Evolutionary conservation across 257 asterid genomes (phyloP).

Genomic region (Ajuga chamaepitys): DNA sequence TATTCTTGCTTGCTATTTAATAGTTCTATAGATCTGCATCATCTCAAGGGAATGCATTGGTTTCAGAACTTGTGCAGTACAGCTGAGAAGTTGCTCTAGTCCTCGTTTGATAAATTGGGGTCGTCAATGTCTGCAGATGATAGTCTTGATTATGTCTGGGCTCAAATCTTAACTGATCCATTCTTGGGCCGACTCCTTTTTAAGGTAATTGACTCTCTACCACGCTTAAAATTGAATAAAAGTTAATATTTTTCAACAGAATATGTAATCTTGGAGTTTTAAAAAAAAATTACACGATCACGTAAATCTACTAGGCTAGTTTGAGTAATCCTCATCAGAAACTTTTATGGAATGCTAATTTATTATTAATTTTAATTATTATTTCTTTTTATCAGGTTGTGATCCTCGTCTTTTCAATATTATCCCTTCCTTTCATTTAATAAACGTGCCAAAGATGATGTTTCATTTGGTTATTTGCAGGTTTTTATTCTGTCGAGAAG

Average conservation of each 20-base stretch:
- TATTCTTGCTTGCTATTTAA: background rate
- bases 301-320: background rate
- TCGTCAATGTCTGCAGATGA: slow-evolving; percentile 47
- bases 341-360: background rate
- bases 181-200: slow-evolving; percentile 79
- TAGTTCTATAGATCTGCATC: background rate
- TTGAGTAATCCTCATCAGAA: background rate
- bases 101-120: slow-evolving; percentile 62
- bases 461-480: slow-evolving; percentile 36
- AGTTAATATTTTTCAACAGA: too few relatives aligned
- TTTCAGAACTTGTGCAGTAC: slow-evolving; percentile 60
- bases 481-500: slow-evolving; percentile 77
- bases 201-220: slow-evolving; percentile 52
- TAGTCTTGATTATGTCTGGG: slow-evolving; percentile 75
- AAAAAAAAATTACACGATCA: background rate
- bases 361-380: too few relatives aligned
- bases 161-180: slow-evolving; percentile 68
- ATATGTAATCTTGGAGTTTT: background rate
- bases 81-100: slow-evolving; percentile 72
- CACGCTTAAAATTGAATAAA: background rate
- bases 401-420: background rate
- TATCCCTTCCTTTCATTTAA: background rate
- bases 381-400: background rate
- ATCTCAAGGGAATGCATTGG: slow-evolving; percentile 13
- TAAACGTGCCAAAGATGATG: background rate